Conservation (phyloP, 345 rosid genomes). For the Nephelium lappaceum region DNA sequence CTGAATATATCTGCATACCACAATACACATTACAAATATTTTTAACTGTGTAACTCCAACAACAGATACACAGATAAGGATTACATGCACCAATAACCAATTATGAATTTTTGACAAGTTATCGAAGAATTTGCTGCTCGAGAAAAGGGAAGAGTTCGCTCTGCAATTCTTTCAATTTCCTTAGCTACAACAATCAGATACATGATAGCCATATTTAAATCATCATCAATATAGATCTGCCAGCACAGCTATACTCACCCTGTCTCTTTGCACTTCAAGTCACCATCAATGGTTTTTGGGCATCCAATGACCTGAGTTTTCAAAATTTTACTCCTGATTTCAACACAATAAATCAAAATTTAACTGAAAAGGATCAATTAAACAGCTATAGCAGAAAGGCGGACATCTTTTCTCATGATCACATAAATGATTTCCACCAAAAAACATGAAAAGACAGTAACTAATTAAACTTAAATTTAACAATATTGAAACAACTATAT, state of each 20-base stretch:
- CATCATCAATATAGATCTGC: neutral
- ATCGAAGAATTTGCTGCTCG: neutral
- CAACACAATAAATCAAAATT: constrained; percentile 12
- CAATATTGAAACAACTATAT: neutral
- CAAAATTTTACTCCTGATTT: constrained; percentile 73
- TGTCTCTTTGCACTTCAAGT: constrained; percentile 98
- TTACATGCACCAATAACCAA: too few relatives aligned
- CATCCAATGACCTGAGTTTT: constrained; percentile 93
- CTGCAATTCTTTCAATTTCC: neutral
- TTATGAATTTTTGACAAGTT: neutral
- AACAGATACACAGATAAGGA: neutral
- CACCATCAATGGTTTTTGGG: constrained; percentile 99
- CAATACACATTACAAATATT: neutral
- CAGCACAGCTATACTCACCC: constrained; percentile 48
- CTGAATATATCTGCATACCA: constrained; percentile 79
- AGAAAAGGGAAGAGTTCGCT: neutral
- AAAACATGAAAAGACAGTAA: neutral
- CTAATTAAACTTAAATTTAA: neutral
- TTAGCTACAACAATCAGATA: neutral
- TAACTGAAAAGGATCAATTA: neutral
- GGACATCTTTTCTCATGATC: neutral
- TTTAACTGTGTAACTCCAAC: neutral
- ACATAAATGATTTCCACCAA: neutral
- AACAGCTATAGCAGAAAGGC: neutral
- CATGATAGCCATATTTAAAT: neutral